Evolutionary conservation across 257 asterid species (phyloP), one percentile per base, ranked within the genome.

Genomic region (Solanum phureja): DNA sequence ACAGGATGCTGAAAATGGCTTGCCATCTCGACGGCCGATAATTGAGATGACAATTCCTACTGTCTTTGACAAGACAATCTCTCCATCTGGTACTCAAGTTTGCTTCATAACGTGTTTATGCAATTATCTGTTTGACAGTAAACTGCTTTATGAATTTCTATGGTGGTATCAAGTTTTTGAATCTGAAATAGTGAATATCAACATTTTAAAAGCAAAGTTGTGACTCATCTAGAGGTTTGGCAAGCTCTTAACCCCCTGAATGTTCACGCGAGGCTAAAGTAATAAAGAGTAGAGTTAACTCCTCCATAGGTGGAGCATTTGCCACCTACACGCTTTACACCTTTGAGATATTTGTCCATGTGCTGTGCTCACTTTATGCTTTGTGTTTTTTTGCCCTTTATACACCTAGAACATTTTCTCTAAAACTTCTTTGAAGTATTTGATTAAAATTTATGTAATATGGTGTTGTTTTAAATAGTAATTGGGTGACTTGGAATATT

Each of bases 41-140:
- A 97, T 97, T 89, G 99, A 97, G 95, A 97, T 97, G 99, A 95
- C 99, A 76, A 97, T 97, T 86, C 99, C 99, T 73, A 95, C 98
- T 86, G 98, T 89, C 88, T 66, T 97, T 88, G 99, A 95, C 93
- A 92, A 93, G 88, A 97, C 98, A 44, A 94, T 95, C 40, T 94
- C 98, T 92, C 98, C 99, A 85, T 93, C 92, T 7, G 98, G 98
- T 97, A 94, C 86, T 68, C 49, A 31, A 79, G 16, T 49, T 69
- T 73, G 68, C 85, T 82, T 82, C 19, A 29, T 49, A 76, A 23
- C 16, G 7, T 76, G 83, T 76, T 38, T 38, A 75, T 37, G 58
- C 83, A 38, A 5, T n/a, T 11, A 75, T 38, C 18, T 76, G 31
- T 76, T 40, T 38, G 58, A 38, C 6, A n/a, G 42, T 23, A 38